phyloP scores from a whole-genome alignment of 2,329 filamentous ascomycete genomes.

The Alternaria gaisen region DNA sequence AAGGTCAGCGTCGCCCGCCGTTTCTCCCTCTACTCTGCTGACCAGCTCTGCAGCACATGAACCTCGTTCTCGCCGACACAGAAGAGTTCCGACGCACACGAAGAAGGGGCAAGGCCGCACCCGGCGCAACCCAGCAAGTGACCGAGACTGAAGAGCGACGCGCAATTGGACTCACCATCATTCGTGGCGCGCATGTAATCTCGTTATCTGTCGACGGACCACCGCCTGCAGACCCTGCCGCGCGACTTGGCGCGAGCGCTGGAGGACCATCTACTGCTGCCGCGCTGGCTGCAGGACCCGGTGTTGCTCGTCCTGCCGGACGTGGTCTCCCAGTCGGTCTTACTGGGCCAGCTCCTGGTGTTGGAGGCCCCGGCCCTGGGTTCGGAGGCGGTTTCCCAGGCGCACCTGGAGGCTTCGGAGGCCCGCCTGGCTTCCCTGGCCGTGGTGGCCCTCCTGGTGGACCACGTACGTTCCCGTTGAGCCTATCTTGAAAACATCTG shows the following conservation, averaged over 20 bases:
- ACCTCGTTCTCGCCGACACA: conserved; percentile 96
- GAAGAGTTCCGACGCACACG: conserved; percentile 63
- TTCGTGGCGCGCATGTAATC: conserved; percentile 93
- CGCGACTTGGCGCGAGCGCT: conserved; percentile 80
- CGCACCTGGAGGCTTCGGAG: conserved; percentile 49
- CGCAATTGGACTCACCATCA: conserved; percentile 92
- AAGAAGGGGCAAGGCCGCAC: conserved; percentile 70
- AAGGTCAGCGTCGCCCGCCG: conserved; percentile 68
- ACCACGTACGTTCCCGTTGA: conserved; percentile 41
- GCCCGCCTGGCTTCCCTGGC: conserved; percentile 42
- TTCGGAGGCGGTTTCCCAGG: conserved; percentile 58
- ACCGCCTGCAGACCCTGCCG: conserved; percentile 90
- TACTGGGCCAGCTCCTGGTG: conserved; percentile 86
- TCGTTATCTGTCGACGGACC: conserved; percentile 95
- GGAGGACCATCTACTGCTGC: conserved; percentile 70
- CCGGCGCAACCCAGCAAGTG: conserved; percentile 68
- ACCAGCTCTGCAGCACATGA: conserved; percentile 80
- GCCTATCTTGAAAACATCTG: neutral
- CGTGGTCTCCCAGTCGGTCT: conserved; percentile 84
- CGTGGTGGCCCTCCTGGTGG: conserved; percentile 52
- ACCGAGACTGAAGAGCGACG: conserved; percentile 96
- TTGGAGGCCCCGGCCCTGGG: conserved; percentile 78
- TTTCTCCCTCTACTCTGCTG: conserved; percentile 14
- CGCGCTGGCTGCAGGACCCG: conserved; percentile 78
- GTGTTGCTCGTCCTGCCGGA: conserved; percentile 89